A percentile compares a stretch with the other conserved stretches of the same genome.
phyloP scores from a whole-genome alignment of 2,329 filamentous ascomycete species.

The Penicillium sp. region DNA sequence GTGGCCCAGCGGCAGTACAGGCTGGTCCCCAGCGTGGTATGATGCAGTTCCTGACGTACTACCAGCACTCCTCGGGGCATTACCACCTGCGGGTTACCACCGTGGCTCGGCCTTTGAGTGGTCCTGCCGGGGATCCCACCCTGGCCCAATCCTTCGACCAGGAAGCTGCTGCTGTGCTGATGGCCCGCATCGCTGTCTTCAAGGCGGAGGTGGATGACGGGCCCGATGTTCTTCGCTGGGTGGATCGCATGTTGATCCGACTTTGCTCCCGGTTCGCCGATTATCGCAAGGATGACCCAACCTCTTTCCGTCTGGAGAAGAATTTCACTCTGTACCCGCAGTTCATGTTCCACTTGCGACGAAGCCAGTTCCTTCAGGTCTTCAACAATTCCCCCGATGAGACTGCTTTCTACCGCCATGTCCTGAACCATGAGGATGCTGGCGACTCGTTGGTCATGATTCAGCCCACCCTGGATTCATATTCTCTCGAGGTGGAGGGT shows the following conservation, averaged over 20 bases:
- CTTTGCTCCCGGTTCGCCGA: constrained; percentile 95
- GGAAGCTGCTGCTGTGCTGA: constrained; percentile 92
- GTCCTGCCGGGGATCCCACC: constrained; percentile 86
- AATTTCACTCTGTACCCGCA: constrained; percentile 98
- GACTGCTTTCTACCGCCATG: constrained; percentile 97
- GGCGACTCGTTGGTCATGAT: constrained; percentile 98
- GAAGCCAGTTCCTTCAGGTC: constrained; percentile 95
- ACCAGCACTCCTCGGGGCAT: constrained; percentile 93
- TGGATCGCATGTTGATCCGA: constrained; percentile 95
- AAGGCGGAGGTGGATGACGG: constrained; percentile 98
- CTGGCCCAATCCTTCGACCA: constrained; percentile 97
- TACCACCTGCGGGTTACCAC: constrained; percentile 96
- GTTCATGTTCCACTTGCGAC: constrained; percentile 98
- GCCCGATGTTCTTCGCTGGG: constrained; percentile 96
- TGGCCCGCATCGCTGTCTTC: constrained; percentile 98
- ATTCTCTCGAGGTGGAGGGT: constrained; percentile 93
- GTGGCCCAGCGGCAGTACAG: constrained; percentile 75
- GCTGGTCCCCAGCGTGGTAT: constrained; percentile 86
- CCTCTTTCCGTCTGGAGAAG: constrained; percentile 94
- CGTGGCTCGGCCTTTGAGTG: constrained; percentile 82
- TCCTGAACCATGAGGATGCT: constrained; percentile 94
- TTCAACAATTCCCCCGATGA: constrained; percentile 99
- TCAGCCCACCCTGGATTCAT: constrained; percentile 93
- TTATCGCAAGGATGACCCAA: constrained; percentile 95
- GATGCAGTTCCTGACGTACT: constrained; percentile 98